Percentiles rank a stretch among this genome's conserved stretches.
These are phyloP conservation scores for Erythrophleum fordii DNA, from an alignment of 306 rosid genomes.

Conservation along the genomic window DNA sequence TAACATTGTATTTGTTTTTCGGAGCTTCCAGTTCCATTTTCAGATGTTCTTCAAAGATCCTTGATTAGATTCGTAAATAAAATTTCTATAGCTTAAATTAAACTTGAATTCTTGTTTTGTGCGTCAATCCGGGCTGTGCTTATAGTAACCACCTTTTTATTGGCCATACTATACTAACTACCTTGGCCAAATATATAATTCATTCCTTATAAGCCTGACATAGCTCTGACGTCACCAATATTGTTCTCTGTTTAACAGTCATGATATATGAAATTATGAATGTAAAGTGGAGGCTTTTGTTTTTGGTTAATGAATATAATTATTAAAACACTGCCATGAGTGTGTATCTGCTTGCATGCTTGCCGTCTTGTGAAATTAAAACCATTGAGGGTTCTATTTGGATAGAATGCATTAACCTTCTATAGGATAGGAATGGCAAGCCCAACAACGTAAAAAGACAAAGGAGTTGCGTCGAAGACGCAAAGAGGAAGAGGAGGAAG, in stretches of 20 bases:
- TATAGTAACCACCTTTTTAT: neutral
- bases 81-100: neutral
- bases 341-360: neutral
- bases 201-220: neutral
- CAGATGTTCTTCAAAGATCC: neutral
- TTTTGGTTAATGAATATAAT: constrained; percentile 8
- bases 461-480: constrained; percentile 63
- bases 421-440: constrained; percentile 90
- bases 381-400: constrained; percentile 34
- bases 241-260: constrained; percentile 20
- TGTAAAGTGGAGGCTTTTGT: constrained; percentile 15
- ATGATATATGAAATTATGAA: constrained; percentile 29
- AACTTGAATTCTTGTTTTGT: constrained; percentile 14
- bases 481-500: constrained; percentile 82
- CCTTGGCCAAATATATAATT: constrained; percentile 4
- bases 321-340: neutral
- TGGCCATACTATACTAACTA: neutral
- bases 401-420: constrained; percentile 46
- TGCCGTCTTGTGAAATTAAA: constrained; percentile 20
- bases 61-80: neutral
- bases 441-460: constrained; percentile 70
- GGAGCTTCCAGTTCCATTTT: neutral
- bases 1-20: neutral
- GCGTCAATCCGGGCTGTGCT: constrained; percentile 11
- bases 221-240: constrained; percentile 2